Conservation (phyloP, 768 basidiomycete genomes). For the Tubosaeta brunneosetosa region DNA sequence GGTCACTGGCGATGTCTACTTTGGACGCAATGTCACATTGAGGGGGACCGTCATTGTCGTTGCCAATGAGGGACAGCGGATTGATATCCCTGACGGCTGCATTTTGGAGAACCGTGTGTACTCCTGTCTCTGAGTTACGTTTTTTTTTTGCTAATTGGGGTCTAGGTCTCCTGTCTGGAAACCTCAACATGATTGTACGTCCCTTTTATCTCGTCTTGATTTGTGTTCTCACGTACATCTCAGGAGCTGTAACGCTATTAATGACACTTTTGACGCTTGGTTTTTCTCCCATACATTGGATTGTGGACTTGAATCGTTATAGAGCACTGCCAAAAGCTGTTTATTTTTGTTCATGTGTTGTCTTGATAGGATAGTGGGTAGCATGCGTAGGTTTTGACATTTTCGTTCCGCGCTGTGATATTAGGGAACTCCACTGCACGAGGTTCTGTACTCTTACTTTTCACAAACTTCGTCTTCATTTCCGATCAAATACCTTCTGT, state of each 20-base stretch:
- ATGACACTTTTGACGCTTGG: conserved; percentile 4
- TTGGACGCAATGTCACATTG: conserved; percentile 60
- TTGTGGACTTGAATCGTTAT: conserved; percentile 17
- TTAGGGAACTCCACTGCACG: neutral
- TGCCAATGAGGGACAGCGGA: conserved; percentile 71
- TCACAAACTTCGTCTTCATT: too few relatives aligned
- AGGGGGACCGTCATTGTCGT: conserved; percentile 70
- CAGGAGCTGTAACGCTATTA: conserved; percentile 27
- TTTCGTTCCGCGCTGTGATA: neutral
- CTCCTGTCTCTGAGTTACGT: neutral
- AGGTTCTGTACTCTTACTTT: too few relatives aligned
- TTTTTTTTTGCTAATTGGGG: conserved; percentile 13
- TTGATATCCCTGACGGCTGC: conserved; percentile 72
- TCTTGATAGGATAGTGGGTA: conserved; percentile 4
- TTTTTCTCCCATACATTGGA: conserved; percentile 12
- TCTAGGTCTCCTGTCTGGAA: conserved; percentile 65
- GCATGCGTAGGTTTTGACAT: neutral
- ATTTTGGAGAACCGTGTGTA: conserved; percentile 61
- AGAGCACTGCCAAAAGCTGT: conserved; percentile 10
- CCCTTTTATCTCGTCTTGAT: neutral
- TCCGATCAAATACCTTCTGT: too few relatives aligned
- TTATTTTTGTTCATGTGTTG: neutral
- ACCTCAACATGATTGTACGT: conserved; percentile 67
- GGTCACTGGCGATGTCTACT: conserved; percentile 63
- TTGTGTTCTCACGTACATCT: neutral